Percentiles rank a stretch among this genome's conserved stretches.
Conservation (phyloP, 2,329 filamentous ascomycete species). For the Knufia fluminis region DNA sequence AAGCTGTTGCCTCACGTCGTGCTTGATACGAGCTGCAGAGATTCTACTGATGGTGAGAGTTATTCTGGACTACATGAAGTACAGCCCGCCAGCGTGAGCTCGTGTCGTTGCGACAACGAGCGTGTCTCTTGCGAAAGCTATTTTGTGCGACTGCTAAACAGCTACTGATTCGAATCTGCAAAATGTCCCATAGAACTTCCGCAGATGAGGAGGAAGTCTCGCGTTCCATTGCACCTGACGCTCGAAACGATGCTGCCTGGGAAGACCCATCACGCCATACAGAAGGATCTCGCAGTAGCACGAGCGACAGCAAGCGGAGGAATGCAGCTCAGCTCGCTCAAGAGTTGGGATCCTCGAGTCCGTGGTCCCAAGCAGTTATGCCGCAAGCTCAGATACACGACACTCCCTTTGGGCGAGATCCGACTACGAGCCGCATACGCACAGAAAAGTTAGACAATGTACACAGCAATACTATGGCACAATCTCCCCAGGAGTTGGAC, state of each 20-base stretch:
- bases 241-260: slow-evolving; percentile 2
- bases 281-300: not conserved
- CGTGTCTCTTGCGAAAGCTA: too few relatives aligned
- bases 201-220: not conserved
- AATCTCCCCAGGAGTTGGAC: not conserved
- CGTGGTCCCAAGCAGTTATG: slow-evolving; percentile 5
- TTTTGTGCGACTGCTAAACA: too few relatives aligned
- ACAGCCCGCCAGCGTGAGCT: too few relatives aligned
- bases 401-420: not conserved
- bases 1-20: too few relatives aligned
- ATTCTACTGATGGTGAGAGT: too few relatives aligned
- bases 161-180: not conserved
- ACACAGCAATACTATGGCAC: not conserved
- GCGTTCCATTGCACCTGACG: not conserved
- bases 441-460: not conserved
- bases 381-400: not conserved
- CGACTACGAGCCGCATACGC: not conserved
- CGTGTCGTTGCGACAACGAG: too few relatives aligned
- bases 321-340: slow-evolving; percentile 4
- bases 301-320: not conserved
- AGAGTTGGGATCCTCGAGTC: slow-evolving; percentile 5
- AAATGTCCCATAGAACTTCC: not conserved
- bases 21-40: too few relatives aligned
- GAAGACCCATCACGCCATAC: not conserved
- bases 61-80: too few relatives aligned